Percentiles rank a stretch among this genome's conserved stretches.
phyloP scores from a whole-genome alignment of 2,329 filamentous ascomycete species.

The Calonectria henricotiae region DNA sequence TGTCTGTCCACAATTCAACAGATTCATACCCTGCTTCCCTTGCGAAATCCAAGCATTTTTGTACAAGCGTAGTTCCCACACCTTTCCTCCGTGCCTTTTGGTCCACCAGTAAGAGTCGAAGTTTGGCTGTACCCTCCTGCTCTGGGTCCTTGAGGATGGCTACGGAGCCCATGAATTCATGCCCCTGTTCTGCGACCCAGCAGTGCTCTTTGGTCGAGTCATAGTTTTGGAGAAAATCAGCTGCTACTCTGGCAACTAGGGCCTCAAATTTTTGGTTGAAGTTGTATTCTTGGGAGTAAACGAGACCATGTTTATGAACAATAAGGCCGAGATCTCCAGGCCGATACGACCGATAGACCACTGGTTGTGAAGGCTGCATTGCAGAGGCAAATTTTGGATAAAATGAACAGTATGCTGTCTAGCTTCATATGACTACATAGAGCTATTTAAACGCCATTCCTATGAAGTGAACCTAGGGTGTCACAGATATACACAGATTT shows the following conservation, averaged over 20 bases:
- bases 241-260: constrained; percentile 44
- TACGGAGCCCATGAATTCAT: constrained; percentile 49
- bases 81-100: constrained; percentile 20
- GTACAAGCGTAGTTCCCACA: constrained; percentile 10
- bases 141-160: constrained; percentile 45
- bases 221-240: constrained; percentile 50
- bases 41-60: constrained; percentile 19
- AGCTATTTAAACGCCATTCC: neutral
- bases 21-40: constrained; percentile 14
- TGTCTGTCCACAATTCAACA: constrained; percentile 16
- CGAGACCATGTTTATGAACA: constrained; percentile 46
- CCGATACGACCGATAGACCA: constrained; percentile 19
- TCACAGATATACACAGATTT: neutral
- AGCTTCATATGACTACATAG: neutral
- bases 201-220: constrained; percentile 48
- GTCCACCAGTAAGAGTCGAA: constrained; percentile 51
- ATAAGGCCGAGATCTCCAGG: constrained; percentile 48
- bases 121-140: constrained; percentile 40
- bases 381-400: neutral
- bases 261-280: constrained; percentile 49
- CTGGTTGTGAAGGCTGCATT: constrained; percentile 6
- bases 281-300: constrained; percentile 46
- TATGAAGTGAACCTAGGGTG: neutral
- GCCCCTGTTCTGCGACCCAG: constrained; percentile 52
- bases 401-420: neutral